Conservation (phyloP, 2,329 filamentous ascomycete species). For the Orbilia brochopaga region DNA sequence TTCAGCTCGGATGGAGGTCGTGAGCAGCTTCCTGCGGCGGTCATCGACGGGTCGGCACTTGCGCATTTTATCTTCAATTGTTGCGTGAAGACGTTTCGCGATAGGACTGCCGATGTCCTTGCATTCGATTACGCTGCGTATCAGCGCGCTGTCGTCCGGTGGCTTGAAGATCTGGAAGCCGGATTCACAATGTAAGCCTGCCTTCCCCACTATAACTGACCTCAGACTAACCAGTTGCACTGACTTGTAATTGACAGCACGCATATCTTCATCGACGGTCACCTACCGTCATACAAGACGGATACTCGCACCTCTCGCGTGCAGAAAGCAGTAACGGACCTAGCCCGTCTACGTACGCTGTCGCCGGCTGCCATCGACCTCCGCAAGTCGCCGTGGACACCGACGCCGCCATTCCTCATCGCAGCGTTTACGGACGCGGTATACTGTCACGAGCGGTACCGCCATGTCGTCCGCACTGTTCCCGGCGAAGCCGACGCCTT, state of each 20-base stretch:
- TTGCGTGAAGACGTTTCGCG: constrained; percentile 16
- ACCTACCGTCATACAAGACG: constrained; percentile 39
- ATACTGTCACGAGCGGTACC: constrained; percentile 10
- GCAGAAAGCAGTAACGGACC: constrained; percentile 12
- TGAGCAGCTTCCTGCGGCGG: constrained; percentile 18
- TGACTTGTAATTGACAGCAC: constrained; percentile 3
- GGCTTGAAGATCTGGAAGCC: constrained; percentile 18
- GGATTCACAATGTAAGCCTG: constrained; percentile 34
- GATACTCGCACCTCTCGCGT: constrained; percentile 29
- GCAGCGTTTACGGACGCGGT: constrained; percentile 28
- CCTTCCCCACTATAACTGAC: too few relatives aligned
- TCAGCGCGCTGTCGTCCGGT: constrained; percentile 15
- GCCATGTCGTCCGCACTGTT: constrained; percentile 5
- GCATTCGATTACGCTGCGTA: constrained; percentile 30
- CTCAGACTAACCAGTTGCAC: too few relatives aligned
- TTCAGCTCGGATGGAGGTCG: not conserved
- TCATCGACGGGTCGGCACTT: constrained; percentile 46
- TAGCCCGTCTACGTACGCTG: constrained; percentile 13
- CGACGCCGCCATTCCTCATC: constrained; percentile 34
- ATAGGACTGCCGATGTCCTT: not conserved
- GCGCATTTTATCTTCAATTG: constrained; percentile 25
- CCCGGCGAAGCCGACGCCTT: constrained; percentile 42
- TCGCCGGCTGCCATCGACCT: constrained; percentile 25
- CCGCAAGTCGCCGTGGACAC: constrained; percentile 20
- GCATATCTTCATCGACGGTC: constrained; percentile 25